A percentile compares a stretch with the other conserved stretches of the same genome.
Evolutionary conservation across 2,329 filamentous ascomycete species (phyloP).

Genomic region (Sporothrix mexicana): DNA sequence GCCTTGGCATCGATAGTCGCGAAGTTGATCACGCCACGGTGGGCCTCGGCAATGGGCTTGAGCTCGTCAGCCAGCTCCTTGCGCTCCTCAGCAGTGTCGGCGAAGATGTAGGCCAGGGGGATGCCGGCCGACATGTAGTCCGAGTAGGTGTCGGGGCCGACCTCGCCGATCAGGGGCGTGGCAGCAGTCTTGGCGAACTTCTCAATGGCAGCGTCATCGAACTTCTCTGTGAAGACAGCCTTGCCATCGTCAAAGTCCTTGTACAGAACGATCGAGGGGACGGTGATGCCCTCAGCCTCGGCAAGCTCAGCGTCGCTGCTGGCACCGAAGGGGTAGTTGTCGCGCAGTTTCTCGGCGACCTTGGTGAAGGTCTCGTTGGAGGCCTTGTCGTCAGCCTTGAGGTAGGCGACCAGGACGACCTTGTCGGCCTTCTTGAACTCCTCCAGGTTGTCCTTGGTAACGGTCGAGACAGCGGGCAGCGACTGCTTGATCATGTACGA

Average conservation of each 20-base stretch:
- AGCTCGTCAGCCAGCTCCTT: constrained; percentile 75
- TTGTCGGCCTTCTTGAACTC: constrained; percentile 99
- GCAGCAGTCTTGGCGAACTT: constrained; percentile 83
- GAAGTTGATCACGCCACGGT: constrained; percentile 95
- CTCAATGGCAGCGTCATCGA: constrained; percentile 79
- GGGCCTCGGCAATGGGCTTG: constrained; percentile 86
- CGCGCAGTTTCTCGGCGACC: constrained; percentile 77
- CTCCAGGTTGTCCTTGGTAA: constrained; percentile 81
- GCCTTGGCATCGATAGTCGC: constrained; percentile 94
- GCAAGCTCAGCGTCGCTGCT: constrained; percentile 83
- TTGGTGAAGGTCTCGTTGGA: constrained; percentile 84
- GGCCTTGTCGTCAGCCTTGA: constrained; percentile 78
- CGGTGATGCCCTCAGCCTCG: constrained; percentile 86
- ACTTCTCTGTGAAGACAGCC: constrained; percentile 78
- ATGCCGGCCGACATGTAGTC: constrained; percentile 92
- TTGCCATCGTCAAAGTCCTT: constrained; percentile 98
- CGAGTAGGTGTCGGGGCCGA: constrained; percentile 95
- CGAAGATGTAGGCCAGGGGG: constrained; percentile 96
- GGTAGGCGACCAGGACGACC: constrained; percentile 90
- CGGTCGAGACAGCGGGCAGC: constrained; percentile 84
- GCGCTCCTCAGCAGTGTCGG: constrained; percentile 89
- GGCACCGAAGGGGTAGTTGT: constrained; percentile 90
- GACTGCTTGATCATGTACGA: constrained; percentile 99
- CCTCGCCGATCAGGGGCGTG: constrained; percentile 91
- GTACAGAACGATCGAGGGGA: constrained; percentile 90